A percentile compares a stretch with the other conserved stretches of the same genome.
phyloP scores from a whole-genome alignment of 73 alveolate species.

The Blepharisma stoltei region DNA sequence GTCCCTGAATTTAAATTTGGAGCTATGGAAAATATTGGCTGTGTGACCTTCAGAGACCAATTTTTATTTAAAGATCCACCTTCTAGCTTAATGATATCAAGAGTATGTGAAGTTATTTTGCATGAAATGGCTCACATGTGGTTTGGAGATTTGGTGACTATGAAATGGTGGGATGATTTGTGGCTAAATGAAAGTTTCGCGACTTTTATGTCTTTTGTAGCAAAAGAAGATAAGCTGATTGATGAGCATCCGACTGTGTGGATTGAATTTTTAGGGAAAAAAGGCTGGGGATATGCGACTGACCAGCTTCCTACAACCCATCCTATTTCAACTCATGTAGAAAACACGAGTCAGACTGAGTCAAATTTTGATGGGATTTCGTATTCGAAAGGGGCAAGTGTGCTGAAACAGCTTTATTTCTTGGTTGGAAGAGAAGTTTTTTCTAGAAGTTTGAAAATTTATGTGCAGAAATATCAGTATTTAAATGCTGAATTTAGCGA shows the following conservation, averaged over 20 bases:
- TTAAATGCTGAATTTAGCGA: conserved; percentile 81
- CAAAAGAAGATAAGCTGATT: background rate
- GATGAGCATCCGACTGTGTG: conserved; percentile 34
- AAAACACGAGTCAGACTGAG: conserved; percentile 84
- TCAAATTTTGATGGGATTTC: conserved; percentile 90
- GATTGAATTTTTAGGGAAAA: conserved; percentile 70
- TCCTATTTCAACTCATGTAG: conserved; percentile 85
- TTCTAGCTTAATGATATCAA: conserved; percentile 32
- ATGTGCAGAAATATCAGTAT: conserved; percentile 72
- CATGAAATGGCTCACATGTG: conserved; percentile 99
- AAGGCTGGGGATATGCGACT: conserved; percentile 85
- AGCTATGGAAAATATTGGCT: conserved; percentile 99
- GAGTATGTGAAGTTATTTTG: conserved; percentile 71
- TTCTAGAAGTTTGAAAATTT: conserved; percentile 69
- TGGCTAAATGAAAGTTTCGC: conserved; percentile 99
- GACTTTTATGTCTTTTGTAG: conserved; percentile 6
- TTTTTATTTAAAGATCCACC: conserved; percentile 83
- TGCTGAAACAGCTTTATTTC: conserved; percentile 79
- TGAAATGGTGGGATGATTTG: conserved; percentile 99
- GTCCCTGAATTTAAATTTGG: conserved; percentile 96
- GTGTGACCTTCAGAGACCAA: conserved; percentile 91
- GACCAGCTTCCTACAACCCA: conserved; percentile 90
- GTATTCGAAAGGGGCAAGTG: conserved; percentile 89
- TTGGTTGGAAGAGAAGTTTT: conserved; percentile 81
- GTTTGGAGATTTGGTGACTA: conserved; percentile 97